Evolutionary conservation across 2,329 filamentous ascomycete species (phyloP), one percentile per base, ranked within the genome.

Genomic region (Trichoderma sp.): DNA sequence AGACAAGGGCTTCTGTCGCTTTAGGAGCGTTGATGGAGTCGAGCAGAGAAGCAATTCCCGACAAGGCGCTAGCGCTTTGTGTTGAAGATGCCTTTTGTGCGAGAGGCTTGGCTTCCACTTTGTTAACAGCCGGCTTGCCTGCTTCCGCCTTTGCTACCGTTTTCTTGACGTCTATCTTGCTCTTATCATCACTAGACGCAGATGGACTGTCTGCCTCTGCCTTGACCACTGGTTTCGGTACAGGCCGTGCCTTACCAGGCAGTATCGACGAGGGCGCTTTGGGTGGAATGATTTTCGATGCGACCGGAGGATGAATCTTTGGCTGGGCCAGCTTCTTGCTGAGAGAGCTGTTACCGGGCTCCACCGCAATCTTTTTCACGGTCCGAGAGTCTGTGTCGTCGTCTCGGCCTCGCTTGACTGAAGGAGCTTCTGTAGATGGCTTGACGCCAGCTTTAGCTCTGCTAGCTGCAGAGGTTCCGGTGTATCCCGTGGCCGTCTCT

Each of bases 1-100:
- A 85, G 57, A 84, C 82, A 3, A 77, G 75, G 12, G 77, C 73
- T 56, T 83, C 80, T 2, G 79, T 73, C 8, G 57, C n/a, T 70
- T 84, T 84, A 6, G 83, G 82, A 6, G 83, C 81, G 69, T 84
- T 85, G 74, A 85, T 85, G 12, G 83, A 84, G 71, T 86, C 86
- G 24, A 90, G 82, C 18, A 90, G 79, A 6, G 86, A 86, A 14
- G 87, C 85, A 71, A 90, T 87, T 43, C 83, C 85, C 1, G 86
- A 88, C 51, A 83, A 76, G 3, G 80, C 80, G 39, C 67, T 70
- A 2, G 83, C 79, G 12, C 77, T 76, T 26, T 82, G 76, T 1
- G 75, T 71, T 9, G 80, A 74, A 14, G 74, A 74, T 15, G 76
- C 74, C 73, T 80, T 83, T 14, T 78, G 70, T 12, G 78, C 71